Evolutionary conservation across 2,329 filamentous ascomycete genomes (phyloP).

Genomic region (Hypoxylon sp.): DNA sequence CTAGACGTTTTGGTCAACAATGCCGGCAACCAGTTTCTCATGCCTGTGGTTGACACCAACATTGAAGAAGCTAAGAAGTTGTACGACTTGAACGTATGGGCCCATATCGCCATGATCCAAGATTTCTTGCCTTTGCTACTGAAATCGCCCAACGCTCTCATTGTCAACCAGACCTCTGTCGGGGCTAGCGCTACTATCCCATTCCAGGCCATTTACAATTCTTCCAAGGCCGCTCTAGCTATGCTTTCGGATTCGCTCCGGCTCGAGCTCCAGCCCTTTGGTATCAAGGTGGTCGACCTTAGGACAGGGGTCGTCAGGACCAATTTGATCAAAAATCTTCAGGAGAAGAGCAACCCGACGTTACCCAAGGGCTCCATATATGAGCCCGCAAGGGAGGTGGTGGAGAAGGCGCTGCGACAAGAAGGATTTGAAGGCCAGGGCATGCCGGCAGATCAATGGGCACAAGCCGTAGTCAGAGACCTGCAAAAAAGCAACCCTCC

Average conservation of each 20-base stretch:
- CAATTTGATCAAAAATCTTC: constrained; percentile 39
- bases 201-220: constrained; percentile 50
- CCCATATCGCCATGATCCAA: constrained; percentile 54
- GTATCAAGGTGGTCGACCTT: constrained; percentile 56
- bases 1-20: constrained; percentile 46
- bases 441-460: constrained; percentile 39
- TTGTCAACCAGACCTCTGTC: constrained; percentile 59
- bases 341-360: constrained; percentile 48
- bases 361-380: constrained; percentile 40
- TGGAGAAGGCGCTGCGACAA: constrained; percentile 30
- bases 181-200: constrained; percentile 51
- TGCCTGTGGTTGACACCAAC: constrained; percentile 53
- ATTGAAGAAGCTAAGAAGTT: constrained; percentile 52
- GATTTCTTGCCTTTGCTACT: constrained; percentile 54
- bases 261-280: constrained; percentile 62
- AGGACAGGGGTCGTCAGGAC: constrained; percentile 56
- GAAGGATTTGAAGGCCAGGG: constrained; percentile 32
- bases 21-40: constrained; percentile 41
- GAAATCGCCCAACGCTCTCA: constrained; percentile 48
- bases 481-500: constrained; percentile 34
- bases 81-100: constrained; percentile 57
- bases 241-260: constrained; percentile 62
- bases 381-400: constrained; percentile 25
- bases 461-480: constrained; percentile 33
- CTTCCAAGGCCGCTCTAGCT: constrained; percentile 62